phyloP scores from a whole-genome alignment of 2,329 filamentous ascomycete genomes.

The Penicillium sp. region DNA sequence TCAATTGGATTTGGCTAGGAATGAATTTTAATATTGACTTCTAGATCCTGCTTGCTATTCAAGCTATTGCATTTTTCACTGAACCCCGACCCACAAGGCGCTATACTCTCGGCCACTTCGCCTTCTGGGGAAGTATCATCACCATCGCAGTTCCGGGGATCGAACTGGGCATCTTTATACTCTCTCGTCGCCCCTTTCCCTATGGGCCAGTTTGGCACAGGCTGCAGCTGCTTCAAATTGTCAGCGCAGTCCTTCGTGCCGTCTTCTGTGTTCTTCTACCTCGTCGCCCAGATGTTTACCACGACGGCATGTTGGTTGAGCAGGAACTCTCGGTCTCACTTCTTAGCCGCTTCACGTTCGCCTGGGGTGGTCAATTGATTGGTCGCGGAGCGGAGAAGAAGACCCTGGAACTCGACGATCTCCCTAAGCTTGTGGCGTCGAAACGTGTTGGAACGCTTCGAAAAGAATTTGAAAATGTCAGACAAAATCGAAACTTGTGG shows the following conservation, averaged over 20 bases:
- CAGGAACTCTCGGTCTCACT: conserved; percentile 59
- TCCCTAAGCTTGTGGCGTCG: conserved; percentile 58
- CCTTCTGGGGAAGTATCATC: conserved; percentile 31
- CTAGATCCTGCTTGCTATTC: conserved; percentile 32
- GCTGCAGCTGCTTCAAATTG: conserved; percentile 51
- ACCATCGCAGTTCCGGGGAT: conserved; percentile 21
- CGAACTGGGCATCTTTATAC: conserved; percentile 34
- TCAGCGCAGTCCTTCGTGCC: conserved; percentile 31
- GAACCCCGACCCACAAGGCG: conserved; percentile 34
- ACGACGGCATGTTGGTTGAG: conserved; percentile 59
- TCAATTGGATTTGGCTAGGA: neutral
- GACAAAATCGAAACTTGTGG: conserved; percentile 51
- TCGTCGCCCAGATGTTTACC: conserved; percentile 64
- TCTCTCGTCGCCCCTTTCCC: conserved; percentile 10
- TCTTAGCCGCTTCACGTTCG: conserved; percentile 61
- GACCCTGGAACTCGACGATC: conserved; percentile 58
- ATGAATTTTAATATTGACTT: neutral
- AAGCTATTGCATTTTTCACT: conserved; percentile 34
- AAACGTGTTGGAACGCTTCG: conserved; percentile 53
- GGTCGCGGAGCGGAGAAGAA: conserved; percentile 54
- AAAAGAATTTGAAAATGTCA: conserved; percentile 44
- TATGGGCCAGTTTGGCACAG: conserved; percentile 34
- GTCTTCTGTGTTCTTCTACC: conserved; percentile 54
- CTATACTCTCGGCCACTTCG: conserved; percentile 32
- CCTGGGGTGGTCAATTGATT: conserved; percentile 60